These are phyloP conservation scores for Chlorella sorokiniana DNA, from an alignment of 139 green algal species.

Conservation along the genomic window DNA sequence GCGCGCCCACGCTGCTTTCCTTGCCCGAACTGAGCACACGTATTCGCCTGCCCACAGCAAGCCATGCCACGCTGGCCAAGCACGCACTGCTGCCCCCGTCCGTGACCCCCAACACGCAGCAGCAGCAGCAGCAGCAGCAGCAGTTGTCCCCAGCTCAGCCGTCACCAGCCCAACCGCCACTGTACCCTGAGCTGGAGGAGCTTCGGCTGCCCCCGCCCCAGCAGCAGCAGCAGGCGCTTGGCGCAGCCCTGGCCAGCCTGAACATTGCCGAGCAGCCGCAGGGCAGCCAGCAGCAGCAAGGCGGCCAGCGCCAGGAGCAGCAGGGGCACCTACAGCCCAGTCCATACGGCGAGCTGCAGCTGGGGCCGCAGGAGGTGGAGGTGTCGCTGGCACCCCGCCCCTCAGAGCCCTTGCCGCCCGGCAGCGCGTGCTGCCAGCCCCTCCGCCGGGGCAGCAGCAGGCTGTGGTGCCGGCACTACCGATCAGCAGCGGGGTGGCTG, in stretches of 20 bases:
- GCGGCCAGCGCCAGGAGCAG: conserved; percentile 35
- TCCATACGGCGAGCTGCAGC: conserved; percentile 43
- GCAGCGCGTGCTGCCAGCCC: conserved; percentile 38
- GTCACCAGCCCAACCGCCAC: neutral
- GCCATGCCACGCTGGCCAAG: conserved; percentile 37
- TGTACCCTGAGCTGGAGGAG: conserved; percentile 29
- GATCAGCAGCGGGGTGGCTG: conserved; percentile 28
- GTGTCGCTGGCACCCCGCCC: conserved; percentile 39
- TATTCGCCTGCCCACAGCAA: conserved; percentile 30
- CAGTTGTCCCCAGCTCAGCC: neutral
- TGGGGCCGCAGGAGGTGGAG: conserved; percentile 76
- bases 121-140: neutral
- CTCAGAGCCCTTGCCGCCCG: conserved; percentile 20
- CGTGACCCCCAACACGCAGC: neutral
- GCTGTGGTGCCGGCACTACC: neutral
- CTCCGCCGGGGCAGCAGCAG: neutral
- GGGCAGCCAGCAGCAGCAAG: neutral
- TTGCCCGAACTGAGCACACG: conserved; percentile 16
- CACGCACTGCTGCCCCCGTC: conserved; percentile 33
- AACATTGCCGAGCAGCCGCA: conserved; percentile 28
- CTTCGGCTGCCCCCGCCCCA: conserved; percentile 16
- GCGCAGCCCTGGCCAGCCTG: neutral
- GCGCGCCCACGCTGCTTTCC: neutral
- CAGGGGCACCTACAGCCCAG: conserved; percentile 39
- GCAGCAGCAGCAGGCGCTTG: conserved; percentile 5